Base-by-base conservation (phyloP, 768 basidiomycete species). In the Pleurotus eryngii region DNA sequence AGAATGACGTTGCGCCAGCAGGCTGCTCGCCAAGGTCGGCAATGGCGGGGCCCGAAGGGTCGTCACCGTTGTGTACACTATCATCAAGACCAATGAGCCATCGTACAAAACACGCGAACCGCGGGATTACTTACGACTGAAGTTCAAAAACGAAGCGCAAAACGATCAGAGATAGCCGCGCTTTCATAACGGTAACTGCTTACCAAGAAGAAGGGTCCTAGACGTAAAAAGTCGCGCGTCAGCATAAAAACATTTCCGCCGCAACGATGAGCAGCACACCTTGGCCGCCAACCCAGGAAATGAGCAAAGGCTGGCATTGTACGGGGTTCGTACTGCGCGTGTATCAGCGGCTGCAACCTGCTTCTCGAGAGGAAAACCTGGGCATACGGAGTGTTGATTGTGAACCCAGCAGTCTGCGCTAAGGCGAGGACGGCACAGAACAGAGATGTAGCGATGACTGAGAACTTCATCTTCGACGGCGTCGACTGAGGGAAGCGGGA, bases 301-400 rank as follows among this genome's bases (percentile, higher is more conserved):
- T 38, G 12, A 74, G 68, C 26, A 79, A 67, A 11, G 90, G 85
- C 62, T 84, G 68, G 70, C 90, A 92, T 57, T 80, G 73, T 35
- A 80, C 76, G 17, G 73, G 77, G 49, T 73, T 77, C 39, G 67
- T 12, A 38, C 86, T 88, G 59, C 49, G 56, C 46, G 18, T 56
- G 59, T 42, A 11, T 17, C 38, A 49, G 49, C 35, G 2, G 39
- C 37, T 2, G 20, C 17, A 6, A 22, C 5, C 24, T 26, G 35
- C 12, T 47, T 18, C 17, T 12, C 27, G 12, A 35, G 35, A 37
- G 24, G 24, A 48, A 43, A 49, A 37, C 38, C 30, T 22, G 59
- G 17, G 79, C 88, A 65, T 62, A 90, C 89, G 90, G 90, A 38
- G 90, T 92, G 68, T 88, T 85, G 67, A 91, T 74, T 0, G 62